Conservation (phyloP, 1,139 yeast genomes). For the Sugiyamaella novakii region DNA sequence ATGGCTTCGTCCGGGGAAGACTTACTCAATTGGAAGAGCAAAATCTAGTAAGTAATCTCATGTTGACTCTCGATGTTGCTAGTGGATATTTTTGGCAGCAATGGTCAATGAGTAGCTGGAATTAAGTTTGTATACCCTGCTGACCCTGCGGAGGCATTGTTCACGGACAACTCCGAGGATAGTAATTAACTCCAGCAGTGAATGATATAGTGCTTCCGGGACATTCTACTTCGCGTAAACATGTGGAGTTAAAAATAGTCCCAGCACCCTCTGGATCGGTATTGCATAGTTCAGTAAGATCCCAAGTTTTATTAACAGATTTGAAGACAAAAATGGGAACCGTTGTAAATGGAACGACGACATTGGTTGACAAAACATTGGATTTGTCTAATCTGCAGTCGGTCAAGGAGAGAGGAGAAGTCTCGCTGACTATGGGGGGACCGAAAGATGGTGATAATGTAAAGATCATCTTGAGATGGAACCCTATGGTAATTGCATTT, state of each 20-base stretch:
- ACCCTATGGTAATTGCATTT: slow-evolving; percentile 24
- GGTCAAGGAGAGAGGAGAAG: slow-evolving; percentile 3
- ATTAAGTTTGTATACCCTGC: too few species aligned
- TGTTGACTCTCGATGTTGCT: too few species aligned
- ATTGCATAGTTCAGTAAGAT: slow-evolving; percentile 26
- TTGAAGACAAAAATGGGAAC: slow-evolving; percentile 37
- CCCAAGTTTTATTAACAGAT: slow-evolving; percentile 30
- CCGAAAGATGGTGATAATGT: slow-evolving; percentile 13
- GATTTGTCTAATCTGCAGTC: slow-evolving; percentile 10
- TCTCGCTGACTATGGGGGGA: slow-evolving; percentile 5
- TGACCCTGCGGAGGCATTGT: too few species aligned
- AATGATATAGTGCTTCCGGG: slow-evolving; percentile 28
- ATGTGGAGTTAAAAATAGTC: slow-evolving; percentile 28
- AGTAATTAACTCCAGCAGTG: too few species aligned
- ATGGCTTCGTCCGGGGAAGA: slow-evolving; percentile 31
- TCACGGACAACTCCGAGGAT: too few species aligned
- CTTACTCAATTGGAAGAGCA: slow-evolving; percentile 25
- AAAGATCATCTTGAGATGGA: slow-evolving; percentile 22
- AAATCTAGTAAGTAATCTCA: slow-evolving; percentile 18
- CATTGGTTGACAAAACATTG: slow-evolving; percentile 12
- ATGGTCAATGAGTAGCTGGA: slow-evolving; percentile 7
- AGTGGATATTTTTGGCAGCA: too few species aligned
- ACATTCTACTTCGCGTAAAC: slow-evolving; percentile 35
- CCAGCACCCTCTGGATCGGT: slow-evolving; percentile 22
- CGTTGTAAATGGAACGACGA: slow-evolving; percentile 20